phyloP scores from a whole-genome alignment of 2,329 filamentous ascomycete genomes.

The Arthrobotrys megalospora region DNA sequence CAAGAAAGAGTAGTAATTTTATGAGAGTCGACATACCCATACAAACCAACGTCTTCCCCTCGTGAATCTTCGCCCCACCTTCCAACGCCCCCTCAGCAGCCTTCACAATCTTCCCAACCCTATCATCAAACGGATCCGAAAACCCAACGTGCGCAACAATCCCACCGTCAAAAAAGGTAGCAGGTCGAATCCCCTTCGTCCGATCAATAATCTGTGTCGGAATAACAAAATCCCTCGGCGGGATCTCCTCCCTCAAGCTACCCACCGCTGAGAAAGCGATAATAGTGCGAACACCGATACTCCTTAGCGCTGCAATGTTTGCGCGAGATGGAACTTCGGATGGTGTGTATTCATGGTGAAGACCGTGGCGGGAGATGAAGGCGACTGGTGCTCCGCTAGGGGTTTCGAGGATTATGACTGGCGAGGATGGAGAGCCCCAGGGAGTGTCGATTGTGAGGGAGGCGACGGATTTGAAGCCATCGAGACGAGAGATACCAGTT shows the following conservation, averaged over 20 bases:
- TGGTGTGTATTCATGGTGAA: conserved; percentile 88
- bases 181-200: conserved; percentile 92
- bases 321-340: conserved; percentile 95
- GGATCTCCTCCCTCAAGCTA: conserved; percentile 90
- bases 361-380: conserved; percentile 93
- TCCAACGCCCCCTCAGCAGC: conserved; percentile 79
- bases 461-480: conserved; percentile 87
- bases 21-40: conserved; percentile 77
- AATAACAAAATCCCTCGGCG: conserved; percentile 95
- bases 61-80: conserved; percentile 89
- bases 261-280: conserved; percentile 97
- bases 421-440: conserved; percentile 84
- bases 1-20: conserved; percentile 26
- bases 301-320: conserved; percentile 97
- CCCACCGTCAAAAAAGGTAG: conserved; percentile 93
- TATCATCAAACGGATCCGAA: conserved; percentile 96
- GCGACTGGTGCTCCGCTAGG: conserved; percentile 81
- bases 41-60: conserved; percentile 86
- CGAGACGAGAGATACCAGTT: conserved; percentile 89
- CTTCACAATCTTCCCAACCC: conserved; percentile 87
- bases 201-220: conserved; percentile 97
- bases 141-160: conserved; percentile 96
- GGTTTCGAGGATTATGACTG: conserved; percentile 84
- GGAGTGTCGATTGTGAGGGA: conserved; percentile 83
- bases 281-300: conserved; percentile 88